Evolutionary conservation across 441 rosid species (phyloP), one percentile per base, ranked within the genome.

Genomic region (Gossypium laxum): DNA sequence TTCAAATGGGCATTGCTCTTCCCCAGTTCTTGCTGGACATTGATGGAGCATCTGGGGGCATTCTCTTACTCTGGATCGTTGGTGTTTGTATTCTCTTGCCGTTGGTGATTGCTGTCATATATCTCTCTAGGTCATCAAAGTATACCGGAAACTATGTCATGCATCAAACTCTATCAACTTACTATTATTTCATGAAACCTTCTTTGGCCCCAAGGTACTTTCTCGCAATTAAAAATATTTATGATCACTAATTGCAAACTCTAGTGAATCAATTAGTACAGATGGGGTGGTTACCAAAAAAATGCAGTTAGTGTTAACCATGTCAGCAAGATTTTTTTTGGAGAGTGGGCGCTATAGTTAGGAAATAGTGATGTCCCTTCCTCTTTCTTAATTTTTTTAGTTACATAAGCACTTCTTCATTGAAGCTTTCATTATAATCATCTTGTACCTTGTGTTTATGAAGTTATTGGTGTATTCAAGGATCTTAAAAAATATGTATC

Each of bases 1-100:
- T 95, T 83, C 96, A 95, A 95, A 89, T 94, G 97, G 99, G 99
- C 75, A 91, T 94, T 52, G 99, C 99, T 68, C 98, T 94, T 69
- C 99, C 99, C 50, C 92, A 87, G 73, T 94, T 94, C 79, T 85
- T 92, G 72, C 84, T 94, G 38, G 83, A 94, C 85, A 90, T 92
- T 47, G 97, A 94, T 75, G 98, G 98, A 71, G 90, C 97, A 70
- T 92, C 87, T 50, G 99, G 97, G 79, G 99, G 99, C 78, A 92
- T 94, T 73, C 89, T 94, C 72, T 81, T 94, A 71, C 94, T 94
- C 71, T 92, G 98, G 97, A 92, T 94, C 45, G 99, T 94, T 79
- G 99, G 97, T 60, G 80, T 92, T 67, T 94, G 99, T 79, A 94
- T 94, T 81, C 98, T 94, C 63, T 82, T 94, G 80, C 98, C 99